Base-by-base conservation (phyloP, 2,329 filamentous ascomycete species). In the Beauveria medogensis region DNA sequence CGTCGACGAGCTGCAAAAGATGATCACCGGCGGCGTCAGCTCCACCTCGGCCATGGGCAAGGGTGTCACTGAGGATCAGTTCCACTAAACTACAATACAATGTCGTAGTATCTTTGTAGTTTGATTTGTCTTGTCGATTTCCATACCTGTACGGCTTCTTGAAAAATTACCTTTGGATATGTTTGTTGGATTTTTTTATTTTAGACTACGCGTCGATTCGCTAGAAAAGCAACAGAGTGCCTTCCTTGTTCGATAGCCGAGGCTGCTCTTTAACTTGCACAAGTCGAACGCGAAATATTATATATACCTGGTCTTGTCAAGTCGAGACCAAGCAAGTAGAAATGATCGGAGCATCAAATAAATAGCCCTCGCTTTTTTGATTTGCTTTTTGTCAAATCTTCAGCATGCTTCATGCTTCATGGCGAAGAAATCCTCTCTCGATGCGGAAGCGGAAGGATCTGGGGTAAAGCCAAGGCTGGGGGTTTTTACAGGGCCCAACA, bases 61-160 rank as follows among this genome's bases (percentile, higher is more conserved):
- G 79, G 94, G 94, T 63, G 94, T 99, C 62, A 99, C 94, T 1
- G 94, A 99, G 80, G 92, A 97, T 70, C 94, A 99, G 78, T 99
- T 99, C 75, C 88, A 92, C 43, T 70, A 66, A 63, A 60, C 28
- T n/a, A 48, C 41, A 12, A 5, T 10, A 28, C 9, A 6, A 30
- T 10, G 43, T 5, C 53, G 34, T 24, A 5, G 28, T 24, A 3
- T 3, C 9, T 10, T 57, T 48, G n/a, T 50, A 28, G 43, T 41
- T 8, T 48, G 54, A 50, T 50, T 40, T 14, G 34, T 37, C 34
- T 50, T 57, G 43, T 50, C 40, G 18, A 34, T 20, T 40, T 40
- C 7, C 55, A 57, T 40, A 41, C 14, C 30, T 46, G 30, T 57
- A 40, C 22, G 22, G 55, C 30, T 50, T 28, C 20, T 46, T 46